Evolutionary conservation across 495 filamentous ascomycete species (phyloP), one percentile per base, ranked within the genome.

Genomic region (Evansstolkia leycettana): DNA sequence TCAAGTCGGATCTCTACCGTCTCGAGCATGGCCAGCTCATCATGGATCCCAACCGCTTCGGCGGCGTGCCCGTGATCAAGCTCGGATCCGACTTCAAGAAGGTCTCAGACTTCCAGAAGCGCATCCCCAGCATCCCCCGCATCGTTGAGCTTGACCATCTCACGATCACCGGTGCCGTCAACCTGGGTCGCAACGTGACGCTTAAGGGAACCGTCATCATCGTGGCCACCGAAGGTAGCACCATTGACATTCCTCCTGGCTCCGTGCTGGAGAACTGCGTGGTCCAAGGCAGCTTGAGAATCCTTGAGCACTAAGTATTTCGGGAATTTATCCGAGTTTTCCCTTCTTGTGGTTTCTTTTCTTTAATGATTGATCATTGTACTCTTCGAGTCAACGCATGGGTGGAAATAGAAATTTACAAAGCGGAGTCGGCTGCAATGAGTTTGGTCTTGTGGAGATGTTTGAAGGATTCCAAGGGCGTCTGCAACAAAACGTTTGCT

Each of bases 201-300:
- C 67, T 96, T 38, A 99, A 96, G 76, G 90, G 90, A 20, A 98
- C 92, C n/a, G 90, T 99, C 52, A 99, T 99, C 54, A 99, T 99
- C 51, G 90, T 99, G 25, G 90, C 90, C 9, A 94, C 88, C 28
- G 90, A 99, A 67, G 86, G 87, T 39, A 84, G 80, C 69, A 96
- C 92, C 41, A 99, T 99, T 48, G 90, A 99, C 60, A 80, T 99
- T 51, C 90, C 90, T 26, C 86, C 89, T 5, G 90, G 90, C 54
- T 94, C 85, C 12, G 80, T 96, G 45, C 70, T 99, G 38, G 90
- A 99, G 73, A 99, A 99, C 64, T 92, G 95, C 16, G 90, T 99
- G 23, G 92, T 99, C 41, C 92, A 99, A 73, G 90, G 90, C 46
- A 94, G 86, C 60, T 73, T 98, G 72, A 78, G 90, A 52, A 70